A percentile compares a stretch with the other conserved stretches of the same genome.
These are phyloP conservation scores for Cryptosporidium parvum DNA, from an alignment of 169 alveolate genomes.

Conservation along the genomic window DNA sequence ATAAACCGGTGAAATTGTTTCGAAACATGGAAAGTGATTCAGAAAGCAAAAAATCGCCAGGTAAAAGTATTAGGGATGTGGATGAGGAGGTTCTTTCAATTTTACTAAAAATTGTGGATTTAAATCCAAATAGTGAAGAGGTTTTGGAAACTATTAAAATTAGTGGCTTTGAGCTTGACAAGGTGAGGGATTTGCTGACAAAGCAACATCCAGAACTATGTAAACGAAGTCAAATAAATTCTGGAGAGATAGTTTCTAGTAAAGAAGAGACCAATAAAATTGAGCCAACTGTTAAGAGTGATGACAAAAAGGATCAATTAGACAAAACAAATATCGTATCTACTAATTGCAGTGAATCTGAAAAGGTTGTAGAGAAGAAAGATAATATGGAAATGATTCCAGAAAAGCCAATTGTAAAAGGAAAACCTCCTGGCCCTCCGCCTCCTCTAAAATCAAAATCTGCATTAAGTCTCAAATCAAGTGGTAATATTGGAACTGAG, in stretches of 20 bases:
- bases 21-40: not conserved
- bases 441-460: conserved; percentile 58
- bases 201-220: conserved; percentile 66
- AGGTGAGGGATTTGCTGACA: conserved; percentile 20
- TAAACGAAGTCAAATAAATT: not conserved
- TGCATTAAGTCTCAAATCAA: not conserved
- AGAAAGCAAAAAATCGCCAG: not conserved
- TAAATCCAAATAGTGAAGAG: conserved; percentile 50
- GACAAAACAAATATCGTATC: not conserved
- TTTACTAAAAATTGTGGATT: conserved; percentile 49
- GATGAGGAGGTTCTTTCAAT: conserved; percentile 54
- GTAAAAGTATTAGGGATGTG: not conserved
- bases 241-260: not conserved
- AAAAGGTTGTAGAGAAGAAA: not conserved
- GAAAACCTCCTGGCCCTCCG: conserved; percentile 74
- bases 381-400: not conserved
- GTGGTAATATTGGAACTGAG: not conserved
- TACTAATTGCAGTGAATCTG: not conserved
- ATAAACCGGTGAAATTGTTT: not conserved
- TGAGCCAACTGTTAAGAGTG: not conserved
- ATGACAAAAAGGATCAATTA: not conserved
- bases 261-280: not conserved
- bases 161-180: conserved; percentile 25
- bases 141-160: conserved; percentile 42
- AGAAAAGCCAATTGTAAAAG: conserved; percentile 12